Evolutionary conservation across 2,329 filamentous ascomycete species (phyloP), one percentile per base, ranked within the genome.

Genomic region (Curvularia verruculosa): DNA sequence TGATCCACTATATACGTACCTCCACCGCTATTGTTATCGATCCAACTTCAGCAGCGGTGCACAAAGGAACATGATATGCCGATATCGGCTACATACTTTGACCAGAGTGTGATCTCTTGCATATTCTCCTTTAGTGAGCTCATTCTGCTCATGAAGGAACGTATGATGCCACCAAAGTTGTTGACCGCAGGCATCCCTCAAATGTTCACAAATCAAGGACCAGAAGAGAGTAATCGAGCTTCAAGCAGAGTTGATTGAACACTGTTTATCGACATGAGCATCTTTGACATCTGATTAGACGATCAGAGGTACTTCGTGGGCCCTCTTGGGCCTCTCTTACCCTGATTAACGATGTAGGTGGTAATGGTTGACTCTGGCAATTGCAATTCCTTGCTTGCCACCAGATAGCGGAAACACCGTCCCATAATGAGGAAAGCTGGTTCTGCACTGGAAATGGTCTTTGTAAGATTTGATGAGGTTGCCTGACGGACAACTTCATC

Each of bases 401-500:
- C 12, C 4, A 13, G 15, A 19, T n/a, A 31, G 19, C 26, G 10
- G n/a, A 24, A 45, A 29, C 5, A 12, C 5, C 43, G 10, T 45
- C 9, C 9, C n/a, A 19, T 2, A 28, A 21, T 9, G 5, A 23
- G 31, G 45, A 37, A 37, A 18, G 12, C 7, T 36, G 9, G 12
- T 29, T 12, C 12, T 3, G 9, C 10, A 13, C 13, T 12, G 29
- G 5, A 3, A 37, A 15, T 48, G 8, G 8, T 10, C 24, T 8
- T 24, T 24, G 12, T 15, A n/a, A 15, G 15, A 3, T n/a, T 12
- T 12, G 4, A 5, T 37, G 3, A 48, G 24, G 23, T 19, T 15
- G 29, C 15, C 12, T 26, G 19, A 18, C 3, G 7, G 21, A 54
- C 46, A 46, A 57, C 56, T 21, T 40, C 19, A 54, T 54, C 56